Percentiles rank a stretch among this genome's conserved stretches.
These are phyloP conservation scores for Chlorella variabilis DNA, from an alignment of 163 green algal genomes.

Conservation along the genomic window DNA sequence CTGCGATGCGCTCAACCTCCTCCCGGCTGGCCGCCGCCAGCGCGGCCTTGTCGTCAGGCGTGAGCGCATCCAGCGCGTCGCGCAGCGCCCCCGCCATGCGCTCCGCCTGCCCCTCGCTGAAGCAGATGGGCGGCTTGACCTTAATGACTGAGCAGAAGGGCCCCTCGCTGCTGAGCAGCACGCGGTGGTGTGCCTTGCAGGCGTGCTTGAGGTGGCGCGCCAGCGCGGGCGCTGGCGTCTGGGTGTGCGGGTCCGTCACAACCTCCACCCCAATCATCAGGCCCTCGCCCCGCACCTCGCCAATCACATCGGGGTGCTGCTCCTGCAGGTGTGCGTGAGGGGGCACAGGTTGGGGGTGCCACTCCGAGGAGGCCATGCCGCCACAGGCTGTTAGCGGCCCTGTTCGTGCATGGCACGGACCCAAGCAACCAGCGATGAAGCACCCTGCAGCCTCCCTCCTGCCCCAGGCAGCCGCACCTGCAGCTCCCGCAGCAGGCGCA, in stretches of 20 bases:
- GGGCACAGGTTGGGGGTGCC: background rate
- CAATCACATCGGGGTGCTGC: constrained; percentile 48
- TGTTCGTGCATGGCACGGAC: too few relatives aligned
- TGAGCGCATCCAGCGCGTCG: constrained; percentile 1
- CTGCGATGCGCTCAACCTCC: background rate
- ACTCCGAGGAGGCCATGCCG: background rate
- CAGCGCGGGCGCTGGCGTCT: constrained; percentile 30
- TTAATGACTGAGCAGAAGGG: constrained; percentile 82
- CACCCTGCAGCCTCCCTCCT: too few relatives aligned
- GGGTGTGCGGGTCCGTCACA: constrained; percentile 24
- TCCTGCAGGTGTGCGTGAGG: background rate
- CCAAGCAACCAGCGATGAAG: too few relatives aligned
- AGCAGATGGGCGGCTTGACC: constrained; percentile 70
- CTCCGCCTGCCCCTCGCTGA: constrained; percentile 50
- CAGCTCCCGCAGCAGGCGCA: constrained; percentile 42
- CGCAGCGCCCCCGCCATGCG: constrained; percentile 45
- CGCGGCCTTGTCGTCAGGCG: background rate
- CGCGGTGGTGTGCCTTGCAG: constrained; percentile 50
- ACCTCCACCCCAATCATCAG: constrained; percentile 82
- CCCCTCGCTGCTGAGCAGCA: constrained; percentile 81
- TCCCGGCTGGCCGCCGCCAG: constrained; percentile 11
- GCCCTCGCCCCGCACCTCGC: constrained; percentile 77
- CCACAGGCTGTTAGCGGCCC: too few relatives aligned
- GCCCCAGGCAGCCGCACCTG: too few relatives aligned
- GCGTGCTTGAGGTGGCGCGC: constrained; percentile 27